Evolutionary conservation across 306 rosid genomes (phyloP), one percentile per base, ranked within the genome.

Genomic region (Oxytropis ochrocephala): DNA sequence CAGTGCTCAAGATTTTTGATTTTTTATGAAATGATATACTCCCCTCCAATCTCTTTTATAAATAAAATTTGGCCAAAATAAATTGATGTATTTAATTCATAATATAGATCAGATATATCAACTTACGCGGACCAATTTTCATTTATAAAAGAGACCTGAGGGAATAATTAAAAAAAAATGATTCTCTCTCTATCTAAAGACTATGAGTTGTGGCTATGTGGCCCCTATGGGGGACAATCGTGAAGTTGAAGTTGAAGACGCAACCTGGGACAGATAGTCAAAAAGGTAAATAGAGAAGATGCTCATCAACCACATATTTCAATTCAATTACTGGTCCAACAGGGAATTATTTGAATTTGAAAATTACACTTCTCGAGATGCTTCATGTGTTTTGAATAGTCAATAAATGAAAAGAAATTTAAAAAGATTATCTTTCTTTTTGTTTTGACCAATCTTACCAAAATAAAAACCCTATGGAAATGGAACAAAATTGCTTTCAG

Each of bases 241-340:
- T 76, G 76, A 77, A 67, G 24, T 51, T 76, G 76, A 77, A 67
- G 24, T 51, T 59, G 63, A 75, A 70, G 84, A 65, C 56, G 75
- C 74, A 69, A 54, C 59, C 57, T 54, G 70, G 55, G 80, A 80
- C 84, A 70, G 54, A 75, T 64, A 59, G 84, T 75, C 84, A 75
- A 80, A 79, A 80, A 75, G 54, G 80, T 14, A 3, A 60, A n/a
- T 51, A 39, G 47, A 64, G 56, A 74, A 74, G 29, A 24, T 24
- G 29, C 29, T 78, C 64, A 39, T 65, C 77, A 35, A 46, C 60
- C 56, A 9, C 18, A 62, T 3, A 16, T 52, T 63, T 53, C 9
- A 17, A 57, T 58, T 33, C 43, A 7, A 13, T 60, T 13, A 44
- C 41, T 19, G 39, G 24, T 18, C 52, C 51, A 35, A 35, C 6